Evolutionary conservation across 192 early-diverging fungal species (phyloP).

Genomic region (Geosiphon pyriformis): DNA sequence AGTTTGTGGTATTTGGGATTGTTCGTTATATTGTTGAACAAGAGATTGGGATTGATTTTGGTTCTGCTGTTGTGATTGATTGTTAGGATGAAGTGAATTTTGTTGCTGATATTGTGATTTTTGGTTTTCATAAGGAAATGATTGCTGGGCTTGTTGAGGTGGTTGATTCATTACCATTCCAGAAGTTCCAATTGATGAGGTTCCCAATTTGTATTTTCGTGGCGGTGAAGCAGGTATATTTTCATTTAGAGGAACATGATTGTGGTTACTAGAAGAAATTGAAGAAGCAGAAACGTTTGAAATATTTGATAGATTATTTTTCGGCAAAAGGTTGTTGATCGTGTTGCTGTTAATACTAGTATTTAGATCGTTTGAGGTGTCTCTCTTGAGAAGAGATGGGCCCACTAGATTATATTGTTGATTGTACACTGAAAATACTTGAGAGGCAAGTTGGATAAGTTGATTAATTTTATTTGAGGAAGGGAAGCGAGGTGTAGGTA

Average conservation of each 20-base stretch:
- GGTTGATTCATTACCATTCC: neutral
- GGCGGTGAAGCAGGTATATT: neutral
- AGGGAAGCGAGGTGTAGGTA: neutral
- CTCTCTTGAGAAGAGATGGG: neutral
- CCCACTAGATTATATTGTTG: neutral
- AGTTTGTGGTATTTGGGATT: neutral
- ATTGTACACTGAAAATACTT: constrained; percentile 1
- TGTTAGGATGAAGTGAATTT: neutral
- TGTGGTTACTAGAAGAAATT: neutral
- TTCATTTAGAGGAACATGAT: neutral
- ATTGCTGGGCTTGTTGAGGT: neutral
- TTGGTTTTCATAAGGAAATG: too few species aligned
- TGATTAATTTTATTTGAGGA: constrained; percentile 6
- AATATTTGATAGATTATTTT: neutral
- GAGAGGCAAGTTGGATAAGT: constrained; percentile 18
- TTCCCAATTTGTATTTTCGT: constrained; percentile 11
- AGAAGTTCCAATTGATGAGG: neutral
- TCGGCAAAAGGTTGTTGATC: neutral
- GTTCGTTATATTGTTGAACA: neutral
- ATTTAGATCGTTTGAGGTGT: neutral
- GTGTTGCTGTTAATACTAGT: neutral
- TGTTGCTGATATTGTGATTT: constrained; percentile 1
- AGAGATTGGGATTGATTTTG: neutral
- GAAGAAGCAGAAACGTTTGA: neutral
- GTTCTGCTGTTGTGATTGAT: neutral